Conservation (phyloP, 2,329 filamentous ascomycete genomes). For the Talaromyces sp. region DNA sequence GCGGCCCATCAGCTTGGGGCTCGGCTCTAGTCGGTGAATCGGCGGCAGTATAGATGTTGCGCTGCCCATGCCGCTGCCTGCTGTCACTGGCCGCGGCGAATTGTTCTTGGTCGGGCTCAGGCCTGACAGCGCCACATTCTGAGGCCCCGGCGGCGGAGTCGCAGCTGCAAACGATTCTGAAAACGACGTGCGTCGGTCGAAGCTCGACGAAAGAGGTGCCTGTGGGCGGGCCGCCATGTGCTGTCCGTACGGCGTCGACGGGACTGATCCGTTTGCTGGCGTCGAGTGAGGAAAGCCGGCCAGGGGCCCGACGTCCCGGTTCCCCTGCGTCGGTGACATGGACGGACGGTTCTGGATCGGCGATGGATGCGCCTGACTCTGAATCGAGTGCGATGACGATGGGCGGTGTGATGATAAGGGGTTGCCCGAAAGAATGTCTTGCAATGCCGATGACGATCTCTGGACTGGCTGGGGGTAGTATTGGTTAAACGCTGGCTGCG, state of each 20-base stretch:
- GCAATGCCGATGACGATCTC: constrained; percentile 21
- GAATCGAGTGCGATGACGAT: constrained; percentile 37
- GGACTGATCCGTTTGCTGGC: constrained; percentile 21
- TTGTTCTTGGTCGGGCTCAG: constrained; percentile 42
- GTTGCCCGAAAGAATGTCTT: constrained; percentile 9
- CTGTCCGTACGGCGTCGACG: constrained; percentile 29
- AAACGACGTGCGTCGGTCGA: constrained; percentile 27
- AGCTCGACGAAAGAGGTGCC: constrained; percentile 24
- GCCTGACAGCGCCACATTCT: constrained; percentile 35
- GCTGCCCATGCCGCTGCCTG: constrained; percentile 20
- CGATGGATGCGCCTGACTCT: constrained; percentile 28
- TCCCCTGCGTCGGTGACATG: constrained; percentile 46
- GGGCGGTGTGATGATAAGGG: constrained; percentile 26
- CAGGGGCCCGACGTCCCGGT: constrained; percentile 44
- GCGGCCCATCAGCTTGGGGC: constrained; percentile 40
- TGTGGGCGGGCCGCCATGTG: constrained; percentile 24
- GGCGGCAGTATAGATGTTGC: constrained; percentile 34
- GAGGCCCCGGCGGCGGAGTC: constrained; percentile 30
- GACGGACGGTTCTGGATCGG: constrained; percentile 42
- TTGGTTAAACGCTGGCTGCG: constrained; percentile 8
- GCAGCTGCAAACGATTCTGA: constrained; percentile 21
- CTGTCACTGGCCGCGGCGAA: constrained; percentile 35
- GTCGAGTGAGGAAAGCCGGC: constrained; percentile 36
- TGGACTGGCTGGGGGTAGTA: constrained; percentile 21
- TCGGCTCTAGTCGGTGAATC: constrained; percentile 37